Percentiles rank a stretch among this genome's conserved stretches.
These are phyloP conservation scores for Trichoderma polysporum DNA, from an alignment of 2,329 filamentous ascomycete genomes.

Conservation along the genomic window DNA sequence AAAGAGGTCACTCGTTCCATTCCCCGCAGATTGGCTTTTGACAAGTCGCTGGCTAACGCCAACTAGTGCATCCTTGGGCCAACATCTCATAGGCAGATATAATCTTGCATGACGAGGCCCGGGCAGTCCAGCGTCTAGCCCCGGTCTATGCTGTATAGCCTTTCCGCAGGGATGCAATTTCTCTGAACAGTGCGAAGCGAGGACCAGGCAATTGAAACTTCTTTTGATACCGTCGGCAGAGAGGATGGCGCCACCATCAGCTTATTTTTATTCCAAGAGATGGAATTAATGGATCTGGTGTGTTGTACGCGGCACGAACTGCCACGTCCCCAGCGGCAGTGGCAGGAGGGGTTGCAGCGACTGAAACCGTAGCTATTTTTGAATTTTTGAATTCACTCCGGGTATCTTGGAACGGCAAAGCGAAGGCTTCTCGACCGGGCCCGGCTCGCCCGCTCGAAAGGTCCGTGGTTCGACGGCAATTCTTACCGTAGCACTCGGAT, in stretches of 20 bases:
- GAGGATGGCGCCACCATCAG: slow-evolving; percentile 49
- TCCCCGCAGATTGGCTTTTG: slow-evolving; percentile 14
- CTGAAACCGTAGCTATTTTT: slow-evolving; percentile 45
- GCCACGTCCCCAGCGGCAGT: slow-evolving; percentile 45
- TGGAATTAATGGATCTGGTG: slow-evolving; percentile 54
- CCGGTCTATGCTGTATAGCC: neutral
- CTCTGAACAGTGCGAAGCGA: slow-evolving; percentile 45
- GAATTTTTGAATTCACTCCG: slow-evolving; percentile 12
- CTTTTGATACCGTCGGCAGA: slow-evolving; percentile 46
- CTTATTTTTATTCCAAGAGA: slow-evolving; percentile 49
- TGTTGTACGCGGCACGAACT: slow-evolving; percentile 50
- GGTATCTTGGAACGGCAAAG: neutral
- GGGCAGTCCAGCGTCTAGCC: slow-evolving; percentile 48
- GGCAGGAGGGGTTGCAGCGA: slow-evolving; percentile 44
- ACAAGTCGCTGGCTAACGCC: neutral
- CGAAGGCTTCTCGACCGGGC: neutral
- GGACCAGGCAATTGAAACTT: slow-evolving; percentile 45
- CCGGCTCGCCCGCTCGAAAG: neutral
- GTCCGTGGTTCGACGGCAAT: neutral
- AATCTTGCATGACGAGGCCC: slow-evolving; percentile 46
- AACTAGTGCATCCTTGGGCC: neutral
- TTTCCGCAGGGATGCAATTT: slow-evolving; percentile 50
- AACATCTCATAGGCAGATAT: slow-evolving; percentile 28
- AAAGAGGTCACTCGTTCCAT: neutral
- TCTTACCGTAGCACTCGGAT: neutral